These are phyloP conservation scores for Mycena vulgaris DNA, from an alignment of 768 basidiomycete species.

Conservation along the genomic window DNA sequence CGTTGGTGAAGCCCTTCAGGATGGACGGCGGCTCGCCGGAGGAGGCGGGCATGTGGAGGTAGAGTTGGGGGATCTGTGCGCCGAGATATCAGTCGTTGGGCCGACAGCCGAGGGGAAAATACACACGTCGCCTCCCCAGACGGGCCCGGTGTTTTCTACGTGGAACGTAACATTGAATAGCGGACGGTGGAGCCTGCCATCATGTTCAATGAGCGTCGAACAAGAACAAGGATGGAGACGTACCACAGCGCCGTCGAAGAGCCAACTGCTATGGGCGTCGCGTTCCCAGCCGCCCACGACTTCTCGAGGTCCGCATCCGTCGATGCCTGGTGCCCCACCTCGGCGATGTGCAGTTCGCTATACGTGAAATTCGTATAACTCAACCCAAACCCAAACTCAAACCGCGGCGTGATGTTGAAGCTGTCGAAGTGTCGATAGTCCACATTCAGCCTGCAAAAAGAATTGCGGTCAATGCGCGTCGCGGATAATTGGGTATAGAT, in stretches of 20 bases:
- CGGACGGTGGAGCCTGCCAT: conserved; percentile 75
- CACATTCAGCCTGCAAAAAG: conserved; percentile 63
- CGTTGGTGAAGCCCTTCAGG: conserved; percentile 78
- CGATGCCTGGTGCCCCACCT: conserved; percentile 56
- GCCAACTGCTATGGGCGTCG: conserved; percentile 69
- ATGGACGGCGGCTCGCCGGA: conserved; percentile 81
- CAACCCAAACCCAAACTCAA: conserved; percentile 92
- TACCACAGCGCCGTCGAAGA: conserved; percentile 76
- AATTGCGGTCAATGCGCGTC: not conserved
- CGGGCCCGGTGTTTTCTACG: conserved; percentile 74
- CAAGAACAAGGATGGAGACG: conserved; percentile 6
- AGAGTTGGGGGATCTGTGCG: conserved; percentile 79
- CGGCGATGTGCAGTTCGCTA: conserved; percentile 65
- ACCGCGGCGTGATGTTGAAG: conserved; percentile 79
- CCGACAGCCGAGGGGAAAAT: not conserved
- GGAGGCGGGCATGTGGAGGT: conserved; percentile 75
- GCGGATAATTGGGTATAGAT: not conserved
- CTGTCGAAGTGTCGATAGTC: conserved; percentile 81
- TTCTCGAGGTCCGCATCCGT: conserved; percentile 55
- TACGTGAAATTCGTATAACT: conserved; percentile 90
- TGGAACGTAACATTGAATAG: conserved; percentile 74
- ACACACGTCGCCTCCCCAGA: conserved; percentile 77
- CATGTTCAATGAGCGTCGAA: not conserved
- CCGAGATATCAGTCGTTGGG: not conserved
- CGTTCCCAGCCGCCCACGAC: conserved; percentile 73